Percentiles rank a stretch among this genome's conserved stretches.
Evolutionary conservation across 2,329 filamentous ascomycete species (phyloP).

Genomic region (Blastomyces gilchristii): DNA sequence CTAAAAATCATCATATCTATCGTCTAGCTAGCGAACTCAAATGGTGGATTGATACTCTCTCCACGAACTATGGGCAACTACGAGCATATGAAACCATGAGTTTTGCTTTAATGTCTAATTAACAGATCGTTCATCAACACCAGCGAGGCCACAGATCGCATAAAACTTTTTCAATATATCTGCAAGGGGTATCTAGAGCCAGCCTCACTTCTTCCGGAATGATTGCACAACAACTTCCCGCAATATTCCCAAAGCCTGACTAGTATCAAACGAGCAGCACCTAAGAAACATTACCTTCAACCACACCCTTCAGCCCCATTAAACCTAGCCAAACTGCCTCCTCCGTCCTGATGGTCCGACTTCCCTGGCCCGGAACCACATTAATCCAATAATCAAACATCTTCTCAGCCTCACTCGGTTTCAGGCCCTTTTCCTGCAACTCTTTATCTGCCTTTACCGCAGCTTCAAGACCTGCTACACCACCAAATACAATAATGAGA

Average conservation of each 20-base stretch:
- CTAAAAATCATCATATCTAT: neutral
- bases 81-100: neutral
- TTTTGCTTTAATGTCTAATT: neutral
- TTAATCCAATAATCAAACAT: constrained; percentile 81
- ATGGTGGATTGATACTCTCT: neutral
- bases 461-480: constrained; percentile 67
- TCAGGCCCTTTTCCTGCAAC: constrained; percentile 51
- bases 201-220: neutral
- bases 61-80: neutral
- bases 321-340: constrained; percentile 72
- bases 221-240: neutral
- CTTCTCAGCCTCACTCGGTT: constrained; percentile 53
- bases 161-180: neutral
- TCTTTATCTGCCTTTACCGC: constrained; percentile 55
- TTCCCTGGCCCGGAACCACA: constrained; percentile 68
- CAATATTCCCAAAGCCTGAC: neutral
- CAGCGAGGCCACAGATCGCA: neutral
- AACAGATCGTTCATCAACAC: neutral
- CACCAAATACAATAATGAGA: constrained; percentile 68
- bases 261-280: neutral
- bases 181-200: neutral
- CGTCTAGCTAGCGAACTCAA: neutral
- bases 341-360: constrained; percentile 71
- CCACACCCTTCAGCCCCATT: constrained; percentile 54
- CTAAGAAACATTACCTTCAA: constrained; percentile 18